Percentiles rank a stretch among this genome's conserved stretches.
Evolutionary conservation across 2,329 filamentous ascomycete species (phyloP).

Genomic region (Pseudogymnoascus pannorum): DNA sequence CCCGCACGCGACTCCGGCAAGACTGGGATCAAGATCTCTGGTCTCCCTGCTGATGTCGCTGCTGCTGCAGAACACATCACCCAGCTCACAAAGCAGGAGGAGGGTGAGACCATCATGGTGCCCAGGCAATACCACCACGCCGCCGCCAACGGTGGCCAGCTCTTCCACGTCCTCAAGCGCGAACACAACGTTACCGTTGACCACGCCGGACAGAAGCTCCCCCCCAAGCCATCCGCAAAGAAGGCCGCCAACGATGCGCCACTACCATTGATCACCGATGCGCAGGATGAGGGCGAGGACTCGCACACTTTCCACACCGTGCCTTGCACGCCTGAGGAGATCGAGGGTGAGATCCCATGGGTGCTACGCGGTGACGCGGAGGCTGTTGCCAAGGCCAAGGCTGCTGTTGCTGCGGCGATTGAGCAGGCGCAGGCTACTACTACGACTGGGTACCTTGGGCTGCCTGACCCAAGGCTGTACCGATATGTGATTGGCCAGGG

Average conservation of each 20-base stretch:
- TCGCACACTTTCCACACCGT: slow-evolving; percentile 80
- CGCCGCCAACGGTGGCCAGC: slow-evolving; percentile 80
- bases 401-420: slow-evolving; percentile 64
- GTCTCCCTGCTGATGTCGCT: slow-evolving; percentile 69
- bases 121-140: slow-evolving; percentile 76
- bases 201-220: slow-evolving; percentile 73
- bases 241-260: slow-evolving; percentile 50
- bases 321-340: slow-evolving; percentile 39
- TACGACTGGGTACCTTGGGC: slow-evolving; percentile 76
- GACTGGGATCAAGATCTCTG: slow-evolving; percentile 79
- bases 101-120: slow-evolving; percentile 80
- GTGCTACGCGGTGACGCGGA: slow-evolving; percentile 73
- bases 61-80: slow-evolving; percentile 82
- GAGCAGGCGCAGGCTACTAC: slow-evolving; percentile 62
- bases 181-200: slow-evolving; percentile 87
- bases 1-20: slow-evolving; percentile 80
- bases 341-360: slow-evolving; percentile 75
- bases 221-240: slow-evolving; percentile 55
- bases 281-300: slow-evolving; percentile 55
- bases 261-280: slow-evolving; percentile 90
- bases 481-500: slow-evolving; percentile 83
- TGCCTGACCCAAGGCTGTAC: slow-evolving; percentile 85
- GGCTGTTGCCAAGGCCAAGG: slow-evolving; percentile 73
- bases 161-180: slow-evolving; percentile 85
- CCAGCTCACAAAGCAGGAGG: slow-evolving; percentile 72